Evolutionary conservation across 2,329 filamentous ascomycete species (phyloP).

Genomic region (Penicillium oxalicum): DNA sequence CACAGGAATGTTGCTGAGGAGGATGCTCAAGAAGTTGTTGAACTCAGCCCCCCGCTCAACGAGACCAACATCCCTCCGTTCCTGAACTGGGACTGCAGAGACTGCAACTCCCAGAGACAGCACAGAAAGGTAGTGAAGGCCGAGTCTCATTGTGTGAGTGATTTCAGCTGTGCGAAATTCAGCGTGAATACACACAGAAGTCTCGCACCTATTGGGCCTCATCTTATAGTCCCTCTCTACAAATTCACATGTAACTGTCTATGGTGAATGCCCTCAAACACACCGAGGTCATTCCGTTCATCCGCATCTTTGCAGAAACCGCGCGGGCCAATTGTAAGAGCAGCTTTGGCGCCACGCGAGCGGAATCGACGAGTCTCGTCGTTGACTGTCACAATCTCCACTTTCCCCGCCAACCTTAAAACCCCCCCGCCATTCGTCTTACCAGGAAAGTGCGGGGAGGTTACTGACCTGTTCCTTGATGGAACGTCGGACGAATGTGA

Average conservation of each 20-base stretch:
- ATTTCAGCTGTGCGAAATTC: too few relatives aligned
- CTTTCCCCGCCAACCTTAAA: conserved; percentile 4
- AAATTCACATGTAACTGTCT: neutral
- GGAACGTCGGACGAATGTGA: neutral
- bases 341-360: conserved; percentile 1
- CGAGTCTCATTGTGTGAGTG: neutral
- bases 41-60: neutral
- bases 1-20: neutral
- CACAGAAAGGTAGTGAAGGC: neutral
- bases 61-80: neutral
- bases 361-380: neutral
- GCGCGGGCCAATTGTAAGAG: neutral
- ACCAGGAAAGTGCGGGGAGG: neutral
- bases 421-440: neutral
- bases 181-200: too few relatives aligned
- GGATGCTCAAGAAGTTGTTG: neutral
- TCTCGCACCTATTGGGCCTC: too few relatives aligned
- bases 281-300: neutral
- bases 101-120: neutral
- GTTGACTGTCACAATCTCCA: conserved; percentile 4
- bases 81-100: neutral
- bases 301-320: neutral
- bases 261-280: neutral
- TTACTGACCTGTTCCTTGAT: neutral
- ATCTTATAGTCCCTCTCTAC: neutral